Conservation (phyloP, 2,329 filamentous ascomycete genomes). For the Aspergillus unguis region DNA sequence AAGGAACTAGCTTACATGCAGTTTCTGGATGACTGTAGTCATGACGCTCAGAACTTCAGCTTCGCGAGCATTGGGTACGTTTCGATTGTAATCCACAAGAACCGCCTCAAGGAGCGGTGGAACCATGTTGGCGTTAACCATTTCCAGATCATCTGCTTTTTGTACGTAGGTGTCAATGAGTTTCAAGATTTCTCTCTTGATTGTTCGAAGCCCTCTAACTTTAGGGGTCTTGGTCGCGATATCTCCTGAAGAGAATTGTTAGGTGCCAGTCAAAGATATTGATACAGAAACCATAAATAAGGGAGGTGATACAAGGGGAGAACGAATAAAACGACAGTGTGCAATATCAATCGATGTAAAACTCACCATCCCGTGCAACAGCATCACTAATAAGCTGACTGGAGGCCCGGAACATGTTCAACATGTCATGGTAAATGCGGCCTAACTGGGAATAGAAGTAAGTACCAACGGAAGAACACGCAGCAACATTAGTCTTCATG, state of each 20-base stretch:
- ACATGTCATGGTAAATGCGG: slow-evolving; percentile 95
- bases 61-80: slow-evolving; percentile 91
- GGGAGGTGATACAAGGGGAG: background rate
- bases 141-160: slow-evolving; percentile 92
- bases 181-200: slow-evolving; percentile 99
- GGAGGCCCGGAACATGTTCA: slow-evolving; percentile 98
- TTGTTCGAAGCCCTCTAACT: slow-evolving; percentile 89
- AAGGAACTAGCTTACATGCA: slow-evolving; percentile 69
- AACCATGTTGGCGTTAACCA: slow-evolving; percentile 90
- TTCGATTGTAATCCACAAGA: slow-evolving; percentile 92
- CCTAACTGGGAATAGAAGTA: slow-evolving; percentile 99
- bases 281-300: background rate
- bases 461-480: slow-evolving; percentile 89
- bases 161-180: slow-evolving; percentile 97
- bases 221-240: slow-evolving; percentile 97
- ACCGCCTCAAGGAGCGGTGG: slow-evolving; percentile 94
- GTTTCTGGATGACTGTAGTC: slow-evolving; percentile 93
- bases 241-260: slow-evolving; percentile 56
- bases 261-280: slow-evolving; percentile 13
- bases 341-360: background rate
- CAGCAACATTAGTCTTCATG: slow-evolving; percentile 99
- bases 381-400: slow-evolving; percentile 93
- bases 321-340: background rate
- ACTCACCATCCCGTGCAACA: slow-evolving; percentile 76
- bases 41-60: slow-evolving; percentile 96